Conservation (phyloP, 257 asterid genomes). For the Plantago major region DNA sequence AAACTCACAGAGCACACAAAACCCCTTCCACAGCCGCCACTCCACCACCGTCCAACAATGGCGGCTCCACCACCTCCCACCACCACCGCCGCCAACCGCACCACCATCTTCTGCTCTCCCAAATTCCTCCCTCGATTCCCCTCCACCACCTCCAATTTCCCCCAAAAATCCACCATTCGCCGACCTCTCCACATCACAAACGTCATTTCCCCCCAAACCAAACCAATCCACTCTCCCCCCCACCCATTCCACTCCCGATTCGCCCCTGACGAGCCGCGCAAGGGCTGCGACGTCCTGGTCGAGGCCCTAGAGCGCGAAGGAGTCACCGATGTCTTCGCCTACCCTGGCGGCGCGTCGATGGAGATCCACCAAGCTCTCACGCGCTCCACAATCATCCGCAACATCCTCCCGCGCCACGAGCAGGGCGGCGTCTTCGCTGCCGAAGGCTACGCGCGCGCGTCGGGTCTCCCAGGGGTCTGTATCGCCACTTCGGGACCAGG, state of each 20-base stretch:
- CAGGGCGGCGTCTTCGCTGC: constrained; percentile 88
- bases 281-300: constrained; percentile 71
- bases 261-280: constrained; percentile 60
- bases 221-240: neutral
- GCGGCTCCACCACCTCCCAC: constrained; percentile 31
- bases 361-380: constrained; percentile 87
- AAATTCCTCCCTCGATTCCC: constrained; percentile 22
- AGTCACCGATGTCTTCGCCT: constrained; percentile 69
- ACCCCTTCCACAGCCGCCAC: too few species aligned
- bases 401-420: constrained; percentile 83
- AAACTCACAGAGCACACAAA: too few species aligned
- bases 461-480: constrained; percentile 69
- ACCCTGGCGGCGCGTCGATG: constrained; percentile 86
- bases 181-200: constrained; percentile 21
- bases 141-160: constrained; percentile 20
- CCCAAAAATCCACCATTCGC: constrained; percentile 16
- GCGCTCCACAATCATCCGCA: constrained; percentile 57
- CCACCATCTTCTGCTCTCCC: constrained; percentile 13
- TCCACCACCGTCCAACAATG: constrained; percentile 33
- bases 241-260: constrained; percentile 46
- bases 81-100: constrained; percentile 21
- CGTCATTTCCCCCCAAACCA: constrained; percentile 28
- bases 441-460: constrained; percentile 83
- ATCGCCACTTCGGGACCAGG: constrained; percentile 95
- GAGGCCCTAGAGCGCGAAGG: constrained; percentile 90